Evolutionary conservation across 2,329 filamentous ascomycete species (phyloP), one percentile per base, ranked within the genome.

Genomic region (Colletotrichum simmondsii): DNA sequence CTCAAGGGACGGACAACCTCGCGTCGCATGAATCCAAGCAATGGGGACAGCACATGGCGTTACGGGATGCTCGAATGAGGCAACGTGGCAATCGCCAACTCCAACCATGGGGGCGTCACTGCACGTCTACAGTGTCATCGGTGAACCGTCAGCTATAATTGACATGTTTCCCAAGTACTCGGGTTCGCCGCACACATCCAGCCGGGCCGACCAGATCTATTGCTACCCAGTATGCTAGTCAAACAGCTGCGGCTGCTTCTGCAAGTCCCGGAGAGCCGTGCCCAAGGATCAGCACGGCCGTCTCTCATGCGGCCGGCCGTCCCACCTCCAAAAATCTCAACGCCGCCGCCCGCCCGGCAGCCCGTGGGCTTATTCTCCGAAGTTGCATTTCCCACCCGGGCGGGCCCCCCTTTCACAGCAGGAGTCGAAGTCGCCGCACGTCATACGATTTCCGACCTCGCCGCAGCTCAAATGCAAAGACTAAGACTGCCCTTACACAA

Each of bases 271-370:
- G 57, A 68, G 37, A 54, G 59, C 24, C 69, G 65, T 42, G 37
- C 32, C 26, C n/a, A 28, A 54, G 22, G 19, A 63, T 28, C 14
- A 59, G 46, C 24, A 68, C 26, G 68, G 57, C 19, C 69, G n/a
- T 60, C 65, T n/a, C 19, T 32, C 46, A 59, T 46, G 58, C 58
- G 58, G 11, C 69, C 59, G 37, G 64, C 65, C 65, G 49, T 35
- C 68, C 64, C 57, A 53, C 30, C 14, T 24, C 64, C 22, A 58
- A 57, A 37, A 37, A 24, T 46, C 49, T 19, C 22, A 49, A 53
- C 28, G 52, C 58, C 22, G 28, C 26, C 49, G 22, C 30, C 58
- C 59, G 58, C 26, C n/a, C 19, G 28, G 37, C 24, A 59, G 61
- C 52, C 64, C 64, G 57, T 32, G 28, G 28, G 37, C 5, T 19